Evolutionary conservation across 139 green algal species (phyloP), one percentile per base, ranked within the genome.

Genomic region (Chlorella ohadii): DNA sequence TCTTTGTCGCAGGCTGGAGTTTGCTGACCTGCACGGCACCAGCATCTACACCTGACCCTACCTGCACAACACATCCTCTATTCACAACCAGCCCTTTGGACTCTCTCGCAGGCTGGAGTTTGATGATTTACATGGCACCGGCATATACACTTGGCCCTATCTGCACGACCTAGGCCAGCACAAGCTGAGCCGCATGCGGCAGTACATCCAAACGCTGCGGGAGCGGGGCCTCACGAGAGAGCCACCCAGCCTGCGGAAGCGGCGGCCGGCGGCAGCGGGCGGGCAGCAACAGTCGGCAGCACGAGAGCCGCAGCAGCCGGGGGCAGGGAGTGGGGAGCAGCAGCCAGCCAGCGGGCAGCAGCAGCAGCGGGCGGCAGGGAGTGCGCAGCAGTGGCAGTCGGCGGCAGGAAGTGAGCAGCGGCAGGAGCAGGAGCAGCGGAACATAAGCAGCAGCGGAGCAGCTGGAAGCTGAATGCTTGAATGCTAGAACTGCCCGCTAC

Each of bases 31-130:
- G 47, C 90, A 94, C 78, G 81, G 59, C 38, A 82, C 76, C 3
- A 90, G 91, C 17, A 85, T 94, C 72, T 94, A 87, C 89, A 94
- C 82, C 25, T 94, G 89, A 86, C 71, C 86, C 28, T 92, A 84
- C 34, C 83, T 94, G 64, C 81, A 86, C 19, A 59, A 91, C 3
- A n/a, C n/a, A n/a, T n/a, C n/a, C n/a, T n/a, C n/a, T n/a, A n/a
- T n/a, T n/a, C n/a, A n/a, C n/a, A n/a, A n/a, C n/a, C n/a, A n/a
- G n/a, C n/a, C n/a, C n/a, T n/a, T n/a, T n/a, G n/a, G n/a, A n/a
- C n/a, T n/a, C n/a, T n/a, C n/a, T n/a, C n/a, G 20, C 78, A 74
- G 41, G 78, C 41, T 65, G 20, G 23, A 17, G 17, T 94, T 94
- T 85, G 91, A 94, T 51, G 91, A 94, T 74, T 57, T 94, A 38